These are phyloP conservation scores for Colletotrichum musae DNA, from an alignment of 2,329 filamentous ascomycete genomes.

Conservation along the genomic window DNA sequence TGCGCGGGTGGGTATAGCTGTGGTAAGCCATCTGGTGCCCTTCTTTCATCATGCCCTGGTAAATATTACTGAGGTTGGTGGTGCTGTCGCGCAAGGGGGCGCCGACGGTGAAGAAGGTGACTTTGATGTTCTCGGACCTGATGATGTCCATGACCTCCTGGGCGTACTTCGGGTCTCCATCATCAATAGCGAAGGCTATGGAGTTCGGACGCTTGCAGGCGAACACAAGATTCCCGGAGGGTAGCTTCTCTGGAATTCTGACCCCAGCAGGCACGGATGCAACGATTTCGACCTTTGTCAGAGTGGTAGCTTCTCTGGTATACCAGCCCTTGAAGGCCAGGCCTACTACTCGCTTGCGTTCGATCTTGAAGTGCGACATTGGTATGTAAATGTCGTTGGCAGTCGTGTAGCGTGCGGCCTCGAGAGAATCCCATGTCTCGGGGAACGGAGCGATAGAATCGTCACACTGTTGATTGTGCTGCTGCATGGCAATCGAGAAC, in stretches of 20 bases:
- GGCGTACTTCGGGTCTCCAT: constrained; percentile 68
- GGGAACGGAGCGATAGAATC: constrained; percentile 70
- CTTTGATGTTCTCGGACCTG: constrained; percentile 72
- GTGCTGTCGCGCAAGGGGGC: constrained; percentile 70
- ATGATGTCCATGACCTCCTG: constrained; percentile 69
- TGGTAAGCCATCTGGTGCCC: constrained; percentile 80
- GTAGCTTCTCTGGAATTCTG: constrained; percentile 70
- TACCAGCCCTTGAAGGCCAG: constrained; percentile 77
- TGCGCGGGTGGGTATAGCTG: constrained; percentile 77
- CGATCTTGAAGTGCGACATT: constrained; percentile 75
- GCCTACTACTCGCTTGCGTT: constrained; percentile 69
- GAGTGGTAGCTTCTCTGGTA: constrained; percentile 61
- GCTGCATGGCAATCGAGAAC: constrained; percentile 76
- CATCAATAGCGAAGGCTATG: constrained; percentile 81
- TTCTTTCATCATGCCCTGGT: constrained; percentile 72
- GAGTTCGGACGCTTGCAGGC: constrained; percentile 77
- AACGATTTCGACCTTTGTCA: constrained; percentile 74
- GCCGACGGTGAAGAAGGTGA: constrained; percentile 81
- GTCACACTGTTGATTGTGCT: constrained; percentile 75
- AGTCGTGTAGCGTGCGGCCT: constrained; percentile 71
- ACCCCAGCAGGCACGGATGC: constrained; percentile 65
- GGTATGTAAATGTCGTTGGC: constrained; percentile 76
- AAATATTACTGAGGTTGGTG: constrained; percentile 75
- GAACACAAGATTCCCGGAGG: constrained; percentile 73
- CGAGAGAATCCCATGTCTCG: constrained; percentile 78